These are phyloP conservation scores for Malus fusca DNA, from an alignment of 306 rosid genomes.

Conservation along the genomic window DNA sequence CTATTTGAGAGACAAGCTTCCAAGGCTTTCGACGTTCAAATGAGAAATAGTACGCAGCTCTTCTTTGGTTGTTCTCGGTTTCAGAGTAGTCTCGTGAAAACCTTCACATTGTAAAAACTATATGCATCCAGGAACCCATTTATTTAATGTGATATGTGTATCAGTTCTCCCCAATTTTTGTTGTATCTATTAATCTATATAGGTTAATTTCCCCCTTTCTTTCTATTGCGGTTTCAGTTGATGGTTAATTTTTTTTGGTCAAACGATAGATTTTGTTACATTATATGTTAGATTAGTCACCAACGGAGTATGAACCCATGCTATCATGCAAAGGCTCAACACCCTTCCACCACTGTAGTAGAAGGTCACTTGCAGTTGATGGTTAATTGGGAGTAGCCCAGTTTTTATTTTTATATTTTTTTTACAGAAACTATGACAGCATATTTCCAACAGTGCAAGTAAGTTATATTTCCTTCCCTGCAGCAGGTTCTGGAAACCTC, in stretches of 20 bases:
- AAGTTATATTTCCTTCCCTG: not conserved
- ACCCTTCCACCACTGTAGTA: too few species aligned
- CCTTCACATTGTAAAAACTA: slow-evolving; percentile 12
- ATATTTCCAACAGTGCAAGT: not conserved
- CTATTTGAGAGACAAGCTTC: slow-evolving; percentile 90
- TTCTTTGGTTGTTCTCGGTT: slow-evolving; percentile 10
- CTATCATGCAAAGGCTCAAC: too few species aligned
- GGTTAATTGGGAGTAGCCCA: not conserved
- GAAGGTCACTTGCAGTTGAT: not conserved
- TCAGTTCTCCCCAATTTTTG: slow-evolving; percentile 10
- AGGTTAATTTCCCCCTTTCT: not conserved
- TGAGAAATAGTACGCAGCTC: slow-evolving; percentile 26
- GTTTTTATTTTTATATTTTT: not conserved
- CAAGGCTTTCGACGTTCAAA: slow-evolving; percentile 89
- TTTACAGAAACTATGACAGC: not conserved
- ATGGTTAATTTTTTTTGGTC: not conserved
- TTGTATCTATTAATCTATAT: not conserved
- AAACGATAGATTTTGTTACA: too few species aligned
- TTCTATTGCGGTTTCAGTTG: not conserved
- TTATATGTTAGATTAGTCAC: too few species aligned
- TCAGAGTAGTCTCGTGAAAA: slow-evolving; percentile 20
- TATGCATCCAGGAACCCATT: slow-evolving; percentile 4
- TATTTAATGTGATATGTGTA: slow-evolving; percentile 23
- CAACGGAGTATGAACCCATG: too few species aligned
- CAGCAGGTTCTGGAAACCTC: not conserved